A percentile compares a stretch with the other conserved stretches of the same genome.
These are phyloP conservation scores for Candida albicans DNA, from an alignment of 1,139 yeast species.

Conservation along the genomic window DNA sequence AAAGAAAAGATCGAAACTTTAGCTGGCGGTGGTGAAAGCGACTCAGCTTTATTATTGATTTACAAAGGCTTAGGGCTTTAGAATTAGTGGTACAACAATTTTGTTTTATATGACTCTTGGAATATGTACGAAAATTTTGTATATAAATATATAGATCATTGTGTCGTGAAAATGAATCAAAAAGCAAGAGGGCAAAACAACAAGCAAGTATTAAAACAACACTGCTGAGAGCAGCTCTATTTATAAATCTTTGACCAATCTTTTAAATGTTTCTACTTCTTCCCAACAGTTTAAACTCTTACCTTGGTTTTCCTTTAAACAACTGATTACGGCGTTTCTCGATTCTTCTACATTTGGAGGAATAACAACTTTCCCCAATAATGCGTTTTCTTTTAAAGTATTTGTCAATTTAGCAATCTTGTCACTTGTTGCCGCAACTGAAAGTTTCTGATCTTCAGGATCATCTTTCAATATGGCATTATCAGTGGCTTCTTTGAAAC, in stretches of 20 bases:
- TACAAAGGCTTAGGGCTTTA: slow-evolving; percentile 71
- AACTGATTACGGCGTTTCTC: slow-evolving; percentile 59
- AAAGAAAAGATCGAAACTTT: slow-evolving; percentile 79
- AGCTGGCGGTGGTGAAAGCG: slow-evolving; percentile 98
- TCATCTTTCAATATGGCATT: slow-evolving; percentile 38
- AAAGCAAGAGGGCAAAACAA: too few relatives aligned
- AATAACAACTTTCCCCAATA: slow-evolving; percentile 40
- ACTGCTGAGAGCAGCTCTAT: background rate
- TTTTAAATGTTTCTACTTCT: slow-evolving; percentile 73
- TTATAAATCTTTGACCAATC: slow-evolving; percentile 37
- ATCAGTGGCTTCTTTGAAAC: slow-evolving; percentile 54
- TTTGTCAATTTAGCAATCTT: slow-evolving; percentile 45
- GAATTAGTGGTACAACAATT: slow-evolving; percentile 9
- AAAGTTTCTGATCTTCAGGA: slow-evolving; percentile 10
- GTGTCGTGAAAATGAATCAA: background rate
- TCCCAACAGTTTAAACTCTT: slow-evolving; percentile 87
- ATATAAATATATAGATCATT: slow-evolving; percentile 4
- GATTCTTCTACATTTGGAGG: slow-evolving; percentile 37
- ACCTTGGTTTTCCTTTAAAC: slow-evolving; percentile 69
- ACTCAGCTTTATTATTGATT: slow-evolving; percentile 84
- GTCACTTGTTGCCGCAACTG: slow-evolving; percentile 37
- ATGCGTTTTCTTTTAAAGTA: slow-evolving; percentile 49
- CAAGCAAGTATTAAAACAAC: too few relatives aligned
- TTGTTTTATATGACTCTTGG: background rate
- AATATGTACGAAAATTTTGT: background rate